A percentile compares a stretch with the other conserved stretches of the same genome.
These are phyloP conservation scores for Phytopythium oedochilum DNA, from an alignment of 352 stramenopile genomes.

Conservation along the genomic window DNA sequence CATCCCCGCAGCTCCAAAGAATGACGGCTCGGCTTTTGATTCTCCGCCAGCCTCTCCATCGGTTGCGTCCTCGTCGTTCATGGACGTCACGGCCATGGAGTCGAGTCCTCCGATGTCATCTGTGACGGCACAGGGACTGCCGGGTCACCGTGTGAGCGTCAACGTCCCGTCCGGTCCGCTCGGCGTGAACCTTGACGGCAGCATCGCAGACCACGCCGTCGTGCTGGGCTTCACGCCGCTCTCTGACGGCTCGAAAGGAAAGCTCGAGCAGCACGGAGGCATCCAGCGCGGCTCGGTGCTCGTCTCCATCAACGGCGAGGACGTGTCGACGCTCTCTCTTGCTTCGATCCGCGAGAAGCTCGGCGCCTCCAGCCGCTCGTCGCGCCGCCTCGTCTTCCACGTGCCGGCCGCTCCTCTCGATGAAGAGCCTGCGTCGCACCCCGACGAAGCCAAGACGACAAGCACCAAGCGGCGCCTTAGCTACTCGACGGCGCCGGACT, in stretches of 20 bases:
- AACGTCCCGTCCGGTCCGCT: conserved; percentile 54
- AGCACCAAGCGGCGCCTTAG: conserved; percentile 12
- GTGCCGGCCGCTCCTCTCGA: conserved; percentile 17
- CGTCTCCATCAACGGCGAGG: conserved; percentile 62
- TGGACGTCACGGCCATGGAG: conserved; percentile 24
- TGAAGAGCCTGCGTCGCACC: background rate
- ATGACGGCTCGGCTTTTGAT: background rate
- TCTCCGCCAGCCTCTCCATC: background rate
- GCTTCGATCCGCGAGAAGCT: conserved; percentile 37
- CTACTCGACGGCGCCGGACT: conserved; percentile 12
- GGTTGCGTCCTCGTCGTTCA: conserved; percentile 1
- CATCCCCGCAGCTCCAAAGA: background rate
- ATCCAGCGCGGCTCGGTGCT: conserved; percentile 51
- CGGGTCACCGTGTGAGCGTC: conserved; percentile 20
- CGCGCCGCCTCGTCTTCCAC: conserved; percentile 46
- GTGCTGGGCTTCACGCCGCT: conserved; percentile 64
- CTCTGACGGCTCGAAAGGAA: conserved; percentile 43
- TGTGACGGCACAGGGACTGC: conserved; percentile 4
- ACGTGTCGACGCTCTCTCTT: conserved; percentile 40
- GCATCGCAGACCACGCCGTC: conserved; percentile 38
- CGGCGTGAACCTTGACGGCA: conserved; percentile 59
- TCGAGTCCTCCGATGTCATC: conserved; percentile 1
- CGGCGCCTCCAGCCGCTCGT: conserved; percentile 23
- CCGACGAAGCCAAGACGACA: background rate
- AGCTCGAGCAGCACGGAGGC: conserved; percentile 46